Base-by-base conservation (phyloP, 2,329 filamentous ascomycete species). In the Colletotrichum gigasporum region DNA sequence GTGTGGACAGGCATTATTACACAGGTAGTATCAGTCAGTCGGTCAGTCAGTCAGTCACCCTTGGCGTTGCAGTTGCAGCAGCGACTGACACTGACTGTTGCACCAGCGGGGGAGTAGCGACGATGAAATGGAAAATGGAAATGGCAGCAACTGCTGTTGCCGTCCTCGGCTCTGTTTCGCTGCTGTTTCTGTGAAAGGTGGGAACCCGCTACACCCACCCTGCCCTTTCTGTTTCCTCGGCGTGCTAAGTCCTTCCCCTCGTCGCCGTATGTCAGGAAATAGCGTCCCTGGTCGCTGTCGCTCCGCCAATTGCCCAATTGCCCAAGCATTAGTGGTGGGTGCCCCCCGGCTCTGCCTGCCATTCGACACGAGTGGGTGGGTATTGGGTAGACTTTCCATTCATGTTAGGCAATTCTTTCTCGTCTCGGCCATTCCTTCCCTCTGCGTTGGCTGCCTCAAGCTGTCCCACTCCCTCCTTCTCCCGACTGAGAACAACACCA, bases 361-460 rank as follows among this genome's bases (percentile, higher is more conserved):
- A 47, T 50, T 42, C 51, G 42, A 57, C 44, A 62, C 34, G 59
- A 30, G 26, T 28, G 16, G 47, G 47, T 35, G 30, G 18, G 30
- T 8, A 51, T n/a, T 34, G 30, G 30, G 50, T 14, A 28, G 26
- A 30, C 26, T 30, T 39, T 39, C 30, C 8, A 22, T 26, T 18
- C 34, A 47, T 26, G 44, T 53, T 60, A 50, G 61, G 61, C 61
- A 54, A 50, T 37, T 54, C 56, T 37, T 50, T 26, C 42, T 61
- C 42, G 18, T 61, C 61, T 64, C 56, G 56, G 61, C 48, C 61
- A 50, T 48, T 42, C 56, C 32, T 64, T 52, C 61, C 61, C 34
- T 61, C 34, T 34, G 14, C 41, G 34, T 30, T 32, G n/a, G n/a
- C n/a, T n/a, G n/a, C n/a, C n/a, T 50, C 41, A 20, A 32, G 41